These are phyloP conservation scores for Solanum tarijense DNA, from an alignment of 257 asterid species.

Conservation along the genomic window DNA sequence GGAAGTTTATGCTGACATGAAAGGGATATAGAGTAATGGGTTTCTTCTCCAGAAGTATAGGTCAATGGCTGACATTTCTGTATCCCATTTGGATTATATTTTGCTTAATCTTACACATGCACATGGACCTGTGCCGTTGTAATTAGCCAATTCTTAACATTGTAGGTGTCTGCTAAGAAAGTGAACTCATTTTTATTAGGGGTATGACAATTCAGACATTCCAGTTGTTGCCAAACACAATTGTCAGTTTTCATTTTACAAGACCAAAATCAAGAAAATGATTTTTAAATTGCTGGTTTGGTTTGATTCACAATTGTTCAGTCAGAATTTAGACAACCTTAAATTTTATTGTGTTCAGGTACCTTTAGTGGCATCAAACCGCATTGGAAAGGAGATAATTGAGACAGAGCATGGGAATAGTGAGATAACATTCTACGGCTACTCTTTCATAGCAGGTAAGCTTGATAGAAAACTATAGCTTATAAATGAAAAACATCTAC, in stretches of 20 bases:
- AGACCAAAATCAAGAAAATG: not conserved
- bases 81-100: not conserved
- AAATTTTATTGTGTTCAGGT: constrained; percentile 37
- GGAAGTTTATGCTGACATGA: not conserved
- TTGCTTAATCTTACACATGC: not conserved
- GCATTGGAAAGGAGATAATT: constrained; percentile 75
- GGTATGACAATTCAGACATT: not conserved
- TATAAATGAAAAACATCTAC: not conserved
- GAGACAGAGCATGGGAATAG: constrained; percentile 88
- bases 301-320: not conserved
- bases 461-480: not conserved
- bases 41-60: not conserved
- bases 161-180: not conserved
- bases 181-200: not conserved
- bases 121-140: not conserved
- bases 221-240: not conserved
- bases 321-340: not conserved
- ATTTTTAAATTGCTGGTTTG: not conserved
- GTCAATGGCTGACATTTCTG: not conserved
- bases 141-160: not conserved
- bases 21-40: not conserved
- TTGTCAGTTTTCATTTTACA: not conserved
- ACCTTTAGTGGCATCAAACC: constrained; percentile 91
- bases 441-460: constrained; percentile 90
- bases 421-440: constrained; percentile 80